Percentiles rank a stretch among this genome's conserved stretches.
phyloP scores from a whole-genome alignment of 2,329 filamentous ascomycete genomes.

The Alternaria sp. region DNA sequence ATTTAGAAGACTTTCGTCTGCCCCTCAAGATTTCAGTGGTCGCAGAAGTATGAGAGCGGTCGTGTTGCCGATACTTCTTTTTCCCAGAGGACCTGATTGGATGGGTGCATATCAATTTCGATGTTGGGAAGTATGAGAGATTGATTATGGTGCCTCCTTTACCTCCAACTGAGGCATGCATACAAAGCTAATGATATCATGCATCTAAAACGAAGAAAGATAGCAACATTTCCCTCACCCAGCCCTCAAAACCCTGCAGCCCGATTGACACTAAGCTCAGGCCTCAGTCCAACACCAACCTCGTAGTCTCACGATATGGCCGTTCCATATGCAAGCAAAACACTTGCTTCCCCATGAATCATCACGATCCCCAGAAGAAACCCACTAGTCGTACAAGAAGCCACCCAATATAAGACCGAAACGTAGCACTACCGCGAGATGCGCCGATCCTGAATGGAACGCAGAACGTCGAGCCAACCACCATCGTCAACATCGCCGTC shows the following conservation, averaged over 20 bases:
- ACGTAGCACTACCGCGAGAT: constrained; percentile 22
- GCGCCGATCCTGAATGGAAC: constrained; percentile 33
- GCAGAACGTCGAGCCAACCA: constrained; percentile 39
- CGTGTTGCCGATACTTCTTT: neutral
- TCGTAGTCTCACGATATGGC: constrained; percentile 1
- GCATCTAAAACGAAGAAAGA: neutral
- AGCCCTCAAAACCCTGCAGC: constrained; percentile 12
- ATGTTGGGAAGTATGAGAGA: neutral
- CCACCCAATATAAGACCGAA: constrained; percentile 14
- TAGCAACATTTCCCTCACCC: constrained; percentile 9
- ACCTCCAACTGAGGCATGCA: neutral
- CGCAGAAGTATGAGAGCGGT: neutral
- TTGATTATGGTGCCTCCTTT: neutral
- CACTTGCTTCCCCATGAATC: neutral
- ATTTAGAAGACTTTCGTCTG: too few species aligned
- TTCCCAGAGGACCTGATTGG: neutral
- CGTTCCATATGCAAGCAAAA: neutral
- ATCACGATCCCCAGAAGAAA: constrained; percentile 7
- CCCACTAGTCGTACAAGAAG: constrained; percentile 24
- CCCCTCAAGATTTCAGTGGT: neutral
- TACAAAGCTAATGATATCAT: constrained; percentile 10
- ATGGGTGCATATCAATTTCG: neutral
- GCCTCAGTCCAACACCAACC: constrained; percentile 3
- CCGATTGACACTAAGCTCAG: constrained; percentile 10
- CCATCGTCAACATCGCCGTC: constrained; percentile 38